Evolutionary conservation across 306 rosid species (phyloP).

Genomic region (Lagenaria siceraria): DNA sequence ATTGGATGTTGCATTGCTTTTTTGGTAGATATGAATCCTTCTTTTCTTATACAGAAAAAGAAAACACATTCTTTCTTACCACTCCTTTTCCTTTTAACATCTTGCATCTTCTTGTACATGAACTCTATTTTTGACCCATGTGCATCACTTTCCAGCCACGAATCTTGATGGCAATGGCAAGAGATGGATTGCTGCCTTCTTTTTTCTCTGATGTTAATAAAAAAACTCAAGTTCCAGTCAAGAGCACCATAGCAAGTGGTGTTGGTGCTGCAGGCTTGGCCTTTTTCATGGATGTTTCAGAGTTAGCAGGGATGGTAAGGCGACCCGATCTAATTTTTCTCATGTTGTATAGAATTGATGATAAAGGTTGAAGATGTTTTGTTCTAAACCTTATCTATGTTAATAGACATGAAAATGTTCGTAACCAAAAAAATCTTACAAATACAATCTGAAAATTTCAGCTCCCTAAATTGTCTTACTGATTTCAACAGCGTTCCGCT

Average conservation of each 20-base stretch:
- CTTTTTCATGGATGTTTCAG: conserved; percentile 72
- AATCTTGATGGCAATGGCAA: conserved; percentile 52
- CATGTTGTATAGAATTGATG: background rate
- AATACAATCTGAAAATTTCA: background rate
- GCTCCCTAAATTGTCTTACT: background rate
- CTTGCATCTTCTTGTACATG: background rate
- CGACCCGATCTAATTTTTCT: background rate
- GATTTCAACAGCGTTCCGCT: background rate
- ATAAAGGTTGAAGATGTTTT: background rate
- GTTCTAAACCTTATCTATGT: background rate
- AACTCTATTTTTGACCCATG: background rate
- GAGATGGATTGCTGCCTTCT: conserved; percentile 46
- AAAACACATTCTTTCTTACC: background rate
- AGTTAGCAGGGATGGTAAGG: conserved; percentile 88
- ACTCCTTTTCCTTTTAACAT: background rate
- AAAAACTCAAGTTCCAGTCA: conserved; percentile 34
- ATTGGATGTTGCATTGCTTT: background rate
- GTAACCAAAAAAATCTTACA: background rate
- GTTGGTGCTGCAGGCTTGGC: conserved; percentile 57
- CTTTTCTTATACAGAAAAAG: background rate
- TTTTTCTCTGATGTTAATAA: conserved; percentile 35
- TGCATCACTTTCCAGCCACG: conserved; percentile 29
- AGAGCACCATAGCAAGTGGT: conserved; percentile 64
- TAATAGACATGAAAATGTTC: background rate
- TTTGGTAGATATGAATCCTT: background rate